phyloP scores from a whole-genome alignment of 2,329 filamentous ascomycete species.

The Ilyonectria mors-panacis region DNA sequence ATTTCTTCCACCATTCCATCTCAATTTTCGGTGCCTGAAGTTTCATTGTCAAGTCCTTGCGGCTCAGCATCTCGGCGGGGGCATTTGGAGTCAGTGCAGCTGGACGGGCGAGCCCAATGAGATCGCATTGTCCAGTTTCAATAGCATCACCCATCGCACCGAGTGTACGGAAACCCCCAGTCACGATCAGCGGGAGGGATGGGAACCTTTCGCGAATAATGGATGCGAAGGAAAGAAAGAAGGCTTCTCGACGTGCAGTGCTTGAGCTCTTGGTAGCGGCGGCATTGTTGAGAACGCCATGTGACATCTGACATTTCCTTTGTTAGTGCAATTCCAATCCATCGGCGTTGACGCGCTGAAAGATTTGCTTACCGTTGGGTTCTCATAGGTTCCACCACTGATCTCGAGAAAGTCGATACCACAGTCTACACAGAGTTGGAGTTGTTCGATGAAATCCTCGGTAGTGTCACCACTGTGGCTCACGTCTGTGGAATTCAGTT shows the following conservation, averaged over 20 bases:
- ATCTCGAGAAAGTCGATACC: slow-evolving; percentile 10
- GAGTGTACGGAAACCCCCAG: neutral
- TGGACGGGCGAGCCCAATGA: neutral
- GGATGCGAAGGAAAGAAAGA: neutral
- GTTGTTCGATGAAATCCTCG: neutral
- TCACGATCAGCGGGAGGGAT: neutral
- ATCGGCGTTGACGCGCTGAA: neutral
- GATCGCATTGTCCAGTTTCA: neutral
- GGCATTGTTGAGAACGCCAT: neutral
- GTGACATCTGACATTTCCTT: neutral
- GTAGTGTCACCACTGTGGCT: neutral
- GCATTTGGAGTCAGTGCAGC: neutral
- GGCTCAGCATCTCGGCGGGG: neutral
- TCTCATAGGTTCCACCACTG: slow-evolving; percentile 7
- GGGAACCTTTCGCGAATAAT: neutral
- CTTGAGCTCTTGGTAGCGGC: neutral
- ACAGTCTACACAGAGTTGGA: neutral
- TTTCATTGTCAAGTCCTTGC: neutral
- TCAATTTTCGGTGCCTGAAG: neutral
- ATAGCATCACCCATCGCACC: slow-evolving; percentile 2
- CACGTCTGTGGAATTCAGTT: slow-evolving; percentile 3
- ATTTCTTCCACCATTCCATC: neutral
- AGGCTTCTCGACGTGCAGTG: neutral
- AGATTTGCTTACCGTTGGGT: neutral
- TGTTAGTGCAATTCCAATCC: neutral